Evolutionary conservation across 1,284 basidiomycete genomes (phyloP), one percentile per base, ranked within the genome.

Genomic region (Puccinia hordei): DNA sequence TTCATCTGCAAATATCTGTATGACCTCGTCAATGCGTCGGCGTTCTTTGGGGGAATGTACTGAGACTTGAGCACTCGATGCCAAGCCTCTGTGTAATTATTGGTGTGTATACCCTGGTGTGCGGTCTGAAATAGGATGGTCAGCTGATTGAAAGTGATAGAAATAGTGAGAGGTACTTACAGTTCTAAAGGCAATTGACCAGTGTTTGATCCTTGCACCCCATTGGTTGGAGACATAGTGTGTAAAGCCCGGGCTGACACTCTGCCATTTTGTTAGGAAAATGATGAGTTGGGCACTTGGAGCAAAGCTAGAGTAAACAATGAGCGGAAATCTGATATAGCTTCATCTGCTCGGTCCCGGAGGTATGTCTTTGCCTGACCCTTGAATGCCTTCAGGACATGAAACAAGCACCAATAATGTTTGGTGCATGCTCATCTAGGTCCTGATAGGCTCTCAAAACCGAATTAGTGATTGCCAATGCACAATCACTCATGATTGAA

Each of bases 371-470:
- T 55, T 55, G 53, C 53, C 24, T 55, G 53, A 19, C 6, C 19
- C 53, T 55, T 55, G 53, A 55, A 55, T n/a, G 53, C 53, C 17
- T 55, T 55, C 53, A 55, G 24, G 17, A 55, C 53, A 19, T 55
- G 53, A 55, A 55, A 55, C 53, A 22, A 55, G 53, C 53, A 55
- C 53, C 53, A 55, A 55, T n/a, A 27, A 15, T 55, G 53, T 6
- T 41, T 41, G 38, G 38, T 41, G 38, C 38, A 6, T 41, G 38
- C 38, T 41, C 38, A 6, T 4, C 38, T 55, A n/a, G 53, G 17
- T 55, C 53, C 24, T 55, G 6, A 19, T 55, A 55, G 24, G 17
- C 53, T 6, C 8, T 4, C 17, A 8, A 6, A 15, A 55, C 53
- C 4, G 53, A 4, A 27, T 55, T 55, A 19, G 22, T 22, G 53